Percentiles rank a stretch among this genome's conserved stretches.
Evolutionary conservation across 2,329 filamentous ascomycete genomes (phyloP).

Genomic region (Chaetomiaceae sp.): DNA sequence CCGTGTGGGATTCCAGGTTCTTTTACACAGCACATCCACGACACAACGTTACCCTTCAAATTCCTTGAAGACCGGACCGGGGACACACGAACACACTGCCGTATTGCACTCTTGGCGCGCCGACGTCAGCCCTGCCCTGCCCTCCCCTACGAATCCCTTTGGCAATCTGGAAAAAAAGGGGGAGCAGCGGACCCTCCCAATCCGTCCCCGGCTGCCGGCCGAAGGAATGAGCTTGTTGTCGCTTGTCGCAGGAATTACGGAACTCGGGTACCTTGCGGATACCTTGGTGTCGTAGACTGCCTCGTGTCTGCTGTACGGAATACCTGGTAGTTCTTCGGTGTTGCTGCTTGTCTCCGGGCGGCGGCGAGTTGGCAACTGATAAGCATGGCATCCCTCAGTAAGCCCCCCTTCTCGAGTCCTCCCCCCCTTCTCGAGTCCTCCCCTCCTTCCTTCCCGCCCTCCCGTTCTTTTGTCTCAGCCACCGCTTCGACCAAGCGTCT

Average conservation of each 20-base stretch:
- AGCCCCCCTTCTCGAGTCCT: constrained; percentile 15
- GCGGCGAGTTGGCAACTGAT: background rate
- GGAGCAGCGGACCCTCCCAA: constrained; percentile 7
- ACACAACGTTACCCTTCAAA: no score
- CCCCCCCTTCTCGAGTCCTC: constrained; percentile 1
- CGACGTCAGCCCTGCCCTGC: constrained; percentile 8
- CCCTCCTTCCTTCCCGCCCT: background rate
- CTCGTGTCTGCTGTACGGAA: background rate
- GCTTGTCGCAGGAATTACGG: no score
- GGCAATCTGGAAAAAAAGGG: background rate
- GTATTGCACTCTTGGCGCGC: constrained; percentile 6
- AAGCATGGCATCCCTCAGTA: constrained; percentile 30
- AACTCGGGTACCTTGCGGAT: no score
- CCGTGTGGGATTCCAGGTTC: no score
- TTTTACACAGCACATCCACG: no score
- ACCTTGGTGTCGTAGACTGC: background rate
- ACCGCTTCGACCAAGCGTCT: background rate
- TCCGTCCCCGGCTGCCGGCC: constrained; percentile 4
- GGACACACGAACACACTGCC: no score
- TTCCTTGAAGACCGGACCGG: no score
- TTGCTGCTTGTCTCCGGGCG: no score
- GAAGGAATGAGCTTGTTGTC: constrained; percentile 2
- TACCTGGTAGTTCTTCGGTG: no score
- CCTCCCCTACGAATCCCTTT: background rate
- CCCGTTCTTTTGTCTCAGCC: constrained; percentile 1